Conservation (phyloP, 345 rosid genomes). For the Euclidium syriacum region DNA sequence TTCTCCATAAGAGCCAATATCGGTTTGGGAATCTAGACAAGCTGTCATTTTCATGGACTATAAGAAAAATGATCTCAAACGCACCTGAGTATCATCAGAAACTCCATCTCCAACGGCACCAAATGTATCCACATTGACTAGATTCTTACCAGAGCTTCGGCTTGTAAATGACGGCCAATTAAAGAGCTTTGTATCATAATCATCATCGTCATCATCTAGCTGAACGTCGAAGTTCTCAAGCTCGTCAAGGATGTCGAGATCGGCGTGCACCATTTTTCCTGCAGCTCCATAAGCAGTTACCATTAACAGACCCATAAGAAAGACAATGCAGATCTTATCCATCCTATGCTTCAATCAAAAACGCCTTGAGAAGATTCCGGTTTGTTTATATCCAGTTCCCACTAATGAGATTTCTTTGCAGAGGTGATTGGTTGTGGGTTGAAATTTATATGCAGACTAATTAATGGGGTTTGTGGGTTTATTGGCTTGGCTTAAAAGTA, state of each 20-base stretch:
- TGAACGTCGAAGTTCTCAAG: constrained; percentile 51
- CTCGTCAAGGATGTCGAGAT: constrained; percentile 42
- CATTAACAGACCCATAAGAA: constrained; percentile 49
- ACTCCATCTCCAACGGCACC: constrained; percentile 93
- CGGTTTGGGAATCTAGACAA: neutral
- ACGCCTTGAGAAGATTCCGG: constrained; percentile 1
- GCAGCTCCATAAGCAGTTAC: constrained; percentile 49
- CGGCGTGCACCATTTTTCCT: constrained; percentile 38
- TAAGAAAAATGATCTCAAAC: constrained; percentile 3
- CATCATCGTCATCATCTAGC: constrained; percentile 46
- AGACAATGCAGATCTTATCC: constrained; percentile 50
- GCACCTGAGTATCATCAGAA: constrained; percentile 92
- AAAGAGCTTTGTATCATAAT: constrained; percentile 31
- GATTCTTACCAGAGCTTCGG: constrained; percentile 53
- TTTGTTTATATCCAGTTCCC: constrained; percentile 16
- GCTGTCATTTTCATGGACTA: constrained; percentile 3
- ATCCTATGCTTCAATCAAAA: constrained; percentile 37
- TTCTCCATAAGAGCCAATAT: neutral
- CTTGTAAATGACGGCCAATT: constrained; percentile 48
- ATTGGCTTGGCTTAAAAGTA: constrained; percentile 98
- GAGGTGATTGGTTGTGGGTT: constrained; percentile 36
- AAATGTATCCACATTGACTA: constrained; percentile 91
- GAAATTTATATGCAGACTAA: constrained; percentile 65
- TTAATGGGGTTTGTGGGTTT: constrained; percentile 41
- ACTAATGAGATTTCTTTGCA: constrained; percentile 29